Base-by-base conservation (phyloP, 345 rosid species). In the Aquilaria malaccensis region DNA sequence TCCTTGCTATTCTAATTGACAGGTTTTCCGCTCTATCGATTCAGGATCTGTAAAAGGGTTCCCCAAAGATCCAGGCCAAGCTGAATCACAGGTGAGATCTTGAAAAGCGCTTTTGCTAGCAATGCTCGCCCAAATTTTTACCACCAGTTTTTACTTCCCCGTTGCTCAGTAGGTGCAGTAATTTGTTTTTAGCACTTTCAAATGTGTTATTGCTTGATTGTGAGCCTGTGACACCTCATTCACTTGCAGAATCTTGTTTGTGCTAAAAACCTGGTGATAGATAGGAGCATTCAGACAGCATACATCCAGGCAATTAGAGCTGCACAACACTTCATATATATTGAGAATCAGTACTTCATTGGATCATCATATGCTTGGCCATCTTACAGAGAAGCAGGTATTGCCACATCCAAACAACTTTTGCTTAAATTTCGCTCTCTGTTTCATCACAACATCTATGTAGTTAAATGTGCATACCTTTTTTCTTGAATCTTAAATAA, bases 311-410 rank as follows among this genome's bases (percentile, higher is more conserved):
- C 90, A 65, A 88, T 88, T 70, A 74, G 96, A 82, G 82, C 82
- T 13, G 93, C 93, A 13, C 89, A 85, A 51, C 86, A 80, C 66
- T 87, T 83, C 63, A 78, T 87, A 59, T 85, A 85, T 50, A 87
- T 87, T 32, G 95, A 87, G 79, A 88, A 88, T 59, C 96, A 88
- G 54, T 88, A 88, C 71, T 88, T 88, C 70, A 61, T 88, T 10
- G 96, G 96, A 62, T 85, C 93, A 33, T 85, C 93, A 11, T 88
- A 73, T 71, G 86, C 86, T 1, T 88, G 96, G 96, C 85, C 93
- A 9, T 60, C 70, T 53, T 83, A 80, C 77, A 88, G 78, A 70
- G 80, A 74, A 54, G 90, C 92, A 85, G 96, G 96, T 88, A 59
- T 30, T 30, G 9, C 62, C 31, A 49, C 64, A 12, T 65, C 64